These are phyloP conservation scores for Letharia lupina DNA, from an alignment of 495 filamentous ascomycete species.

Conservation along the genomic window DNA sequence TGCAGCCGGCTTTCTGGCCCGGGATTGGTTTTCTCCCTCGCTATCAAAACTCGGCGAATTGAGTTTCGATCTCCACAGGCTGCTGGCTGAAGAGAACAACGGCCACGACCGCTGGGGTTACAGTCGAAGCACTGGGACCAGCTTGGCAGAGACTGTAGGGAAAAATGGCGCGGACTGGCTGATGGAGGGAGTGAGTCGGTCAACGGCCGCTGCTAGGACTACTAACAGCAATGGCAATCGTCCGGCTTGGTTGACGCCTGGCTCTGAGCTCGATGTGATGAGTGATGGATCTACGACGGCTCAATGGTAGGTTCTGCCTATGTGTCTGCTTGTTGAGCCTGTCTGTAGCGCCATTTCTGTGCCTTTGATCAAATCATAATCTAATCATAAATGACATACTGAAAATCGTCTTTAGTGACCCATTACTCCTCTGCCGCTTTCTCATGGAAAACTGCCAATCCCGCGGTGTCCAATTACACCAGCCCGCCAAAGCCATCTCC, in stretches of 20 bases:
- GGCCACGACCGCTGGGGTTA: slow-evolving; percentile 64
- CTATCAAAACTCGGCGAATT: slow-evolving; percentile 51
- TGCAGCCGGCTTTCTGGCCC: slow-evolving; percentile 66
- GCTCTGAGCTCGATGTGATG: slow-evolving; percentile 51
- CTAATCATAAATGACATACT: slow-evolving; percentile 23
- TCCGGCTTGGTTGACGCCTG: slow-evolving; percentile 54
- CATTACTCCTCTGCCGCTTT: slow-evolving; percentile 53
- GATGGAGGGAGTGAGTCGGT: slow-evolving; percentile 52
- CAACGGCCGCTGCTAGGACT: slow-evolving; percentile 42
- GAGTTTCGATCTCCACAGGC: slow-evolving; percentile 59
- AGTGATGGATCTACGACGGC: slow-evolving; percentile 54
- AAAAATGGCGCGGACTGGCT: slow-evolving; percentile 54
- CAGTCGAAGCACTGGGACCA: slow-evolving; percentile 53
- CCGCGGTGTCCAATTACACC: slow-evolving; percentile 57
- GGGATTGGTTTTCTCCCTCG: slow-evolving; percentile 57
- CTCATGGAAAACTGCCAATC: slow-evolving; percentile 48
- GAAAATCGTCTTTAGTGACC: slow-evolving; percentile 33
- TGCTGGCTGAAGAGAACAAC: slow-evolving; percentile 51
- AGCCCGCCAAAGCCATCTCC: slow-evolving; percentile 49
- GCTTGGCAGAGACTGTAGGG: slow-evolving; percentile 32
- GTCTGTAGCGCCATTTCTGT: background rate
- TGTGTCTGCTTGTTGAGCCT: background rate
- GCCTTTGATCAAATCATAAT: slow-evolving; percentile 8
- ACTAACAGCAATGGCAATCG: slow-evolving; percentile 21
- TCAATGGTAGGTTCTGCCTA: slow-evolving; percentile 46